Evolutionary conservation across 192 early-diverging fungal genomes (phyloP).

Genomic region (Chytriomyces sp.): DNA sequence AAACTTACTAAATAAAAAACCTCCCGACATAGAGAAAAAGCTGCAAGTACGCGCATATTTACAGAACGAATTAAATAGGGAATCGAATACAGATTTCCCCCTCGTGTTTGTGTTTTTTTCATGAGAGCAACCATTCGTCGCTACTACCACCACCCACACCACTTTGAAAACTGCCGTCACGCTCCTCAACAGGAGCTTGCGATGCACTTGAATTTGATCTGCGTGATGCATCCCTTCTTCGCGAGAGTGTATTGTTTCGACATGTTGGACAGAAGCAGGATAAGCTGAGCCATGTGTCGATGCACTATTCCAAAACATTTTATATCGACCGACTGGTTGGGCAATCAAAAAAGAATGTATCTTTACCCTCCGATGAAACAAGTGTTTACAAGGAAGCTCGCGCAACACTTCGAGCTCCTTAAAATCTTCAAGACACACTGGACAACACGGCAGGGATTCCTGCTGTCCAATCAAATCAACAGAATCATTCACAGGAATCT

Average conservation of each 20-base stretch:
- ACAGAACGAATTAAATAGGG: too few species aligned
- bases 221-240: neutral
- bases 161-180: too few species aligned
- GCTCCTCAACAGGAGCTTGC: too few species aligned
- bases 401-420: neutral
- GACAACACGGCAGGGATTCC: neutral
- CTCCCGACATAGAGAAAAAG: too few species aligned
- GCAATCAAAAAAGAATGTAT: neutral
- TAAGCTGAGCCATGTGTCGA: neutral
- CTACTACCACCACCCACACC: too few species aligned
- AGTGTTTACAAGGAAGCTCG: neutral
- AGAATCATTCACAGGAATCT: neutral
- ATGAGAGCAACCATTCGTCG: too few species aligned
- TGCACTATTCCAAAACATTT: neutral
- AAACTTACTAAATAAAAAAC: too few species aligned
- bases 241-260: neutral
- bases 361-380: neutral
- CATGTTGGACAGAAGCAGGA: neutral
- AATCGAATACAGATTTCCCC: too few species aligned
- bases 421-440: neutral
- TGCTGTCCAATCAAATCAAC: neutral
- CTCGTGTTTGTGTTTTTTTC: too few species aligned
- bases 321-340: neutral
- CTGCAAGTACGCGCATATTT: too few species aligned
- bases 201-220: too few species aligned